Conservation (phyloP, 495 filamentous ascomycete species). For the Penicillium manginii region DNA sequence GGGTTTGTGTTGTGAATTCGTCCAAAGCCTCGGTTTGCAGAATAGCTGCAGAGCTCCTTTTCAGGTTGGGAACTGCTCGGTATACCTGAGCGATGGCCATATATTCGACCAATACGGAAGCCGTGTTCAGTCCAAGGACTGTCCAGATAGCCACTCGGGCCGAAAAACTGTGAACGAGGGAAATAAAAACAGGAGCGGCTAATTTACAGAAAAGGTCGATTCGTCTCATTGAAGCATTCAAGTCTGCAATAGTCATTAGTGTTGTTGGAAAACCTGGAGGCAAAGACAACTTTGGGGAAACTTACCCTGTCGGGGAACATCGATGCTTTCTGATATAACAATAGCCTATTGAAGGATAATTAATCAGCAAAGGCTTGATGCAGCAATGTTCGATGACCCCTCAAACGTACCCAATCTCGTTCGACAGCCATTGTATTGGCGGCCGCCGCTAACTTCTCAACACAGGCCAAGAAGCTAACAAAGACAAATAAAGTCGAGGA, state of each 20-base stretch:
- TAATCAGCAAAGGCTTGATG: background rate
- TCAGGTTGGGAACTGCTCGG: slow-evolving; percentile 41
- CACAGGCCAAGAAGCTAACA: slow-evolving; percentile 54
- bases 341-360: slow-evolving; percentile 35
- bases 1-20: slow-evolving; percentile 6
- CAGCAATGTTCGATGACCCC: background rate
- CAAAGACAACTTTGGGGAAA: background rate
- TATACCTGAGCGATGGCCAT: slow-evolving; percentile 58
- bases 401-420: slow-evolving; percentile 61
- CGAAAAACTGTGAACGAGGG: slow-evolving; percentile 51
- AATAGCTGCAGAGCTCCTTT: slow-evolving; percentile 8
- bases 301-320: slow-evolving; percentile 40
- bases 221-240: slow-evolving; percentile 69
- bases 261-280: background rate
- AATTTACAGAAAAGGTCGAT: slow-evolving; percentile 78
- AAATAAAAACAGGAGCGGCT: slow-evolving; percentile 61
- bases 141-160: slow-evolving; percentile 53
- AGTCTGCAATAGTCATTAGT: slow-evolving; percentile 18
- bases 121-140: slow-evolving; percentile 42
- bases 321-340: slow-evolving; percentile 44
- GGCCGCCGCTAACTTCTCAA: slow-evolving; percentile 58
- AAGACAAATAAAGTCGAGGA: slow-evolving; percentile 44
- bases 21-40: background rate
- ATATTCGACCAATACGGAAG: slow-evolving; percentile 58
- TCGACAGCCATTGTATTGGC: slow-evolving; percentile 67